phyloP scores from a whole-genome alignment of 2,329 filamentous ascomycete genomes.

The Stemphylium vesicarium region DNA sequence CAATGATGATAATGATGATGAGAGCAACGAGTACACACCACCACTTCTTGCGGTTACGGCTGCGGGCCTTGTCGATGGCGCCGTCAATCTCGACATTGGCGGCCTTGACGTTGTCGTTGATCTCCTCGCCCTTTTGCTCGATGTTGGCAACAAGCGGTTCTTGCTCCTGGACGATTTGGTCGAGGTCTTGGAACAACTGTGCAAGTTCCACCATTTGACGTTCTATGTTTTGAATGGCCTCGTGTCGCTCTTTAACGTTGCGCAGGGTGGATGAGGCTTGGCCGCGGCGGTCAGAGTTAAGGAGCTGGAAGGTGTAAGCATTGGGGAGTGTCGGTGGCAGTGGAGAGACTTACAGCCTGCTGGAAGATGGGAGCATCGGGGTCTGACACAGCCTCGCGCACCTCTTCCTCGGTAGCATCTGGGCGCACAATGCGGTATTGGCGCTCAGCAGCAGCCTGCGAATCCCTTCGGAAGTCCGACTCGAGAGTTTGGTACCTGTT shows the following conservation, averaged over 20 bases:
- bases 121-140: constrained; percentile 85
- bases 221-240: constrained; percentile 90
- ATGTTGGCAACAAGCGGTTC: constrained; percentile 81
- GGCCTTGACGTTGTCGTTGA: constrained; percentile 81
- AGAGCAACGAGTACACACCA: constrained; percentile 79
- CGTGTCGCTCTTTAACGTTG: constrained; percentile 82
- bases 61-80: constrained; percentile 80
- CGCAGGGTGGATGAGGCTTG: constrained; percentile 80
- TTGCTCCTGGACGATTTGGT: constrained; percentile 84
- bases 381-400: constrained; percentile 77
- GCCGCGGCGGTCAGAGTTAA: constrained; percentile 79
- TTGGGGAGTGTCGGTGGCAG: not conserved
- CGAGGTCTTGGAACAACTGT: constrained; percentile 88
- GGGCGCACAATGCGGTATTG: constrained; percentile 91
- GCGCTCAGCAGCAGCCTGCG: constrained; percentile 82
- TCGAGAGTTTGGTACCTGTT: constrained; percentile 82
- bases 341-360: constrained; percentile 64
- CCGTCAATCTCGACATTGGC: constrained; percentile 82
- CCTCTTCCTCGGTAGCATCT: constrained; percentile 78
- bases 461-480: constrained; percentile 77
- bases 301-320: constrained; percentile 58
- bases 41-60: constrained; percentile 87
- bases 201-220: constrained; percentile 85
- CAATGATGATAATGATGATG: constrained; percentile 47
- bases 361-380: constrained; percentile 81